These are phyloP conservation scores for Hippophae tibetana DNA, from an alignment of 306 rosid genomes.

Conservation along the genomic window DNA sequence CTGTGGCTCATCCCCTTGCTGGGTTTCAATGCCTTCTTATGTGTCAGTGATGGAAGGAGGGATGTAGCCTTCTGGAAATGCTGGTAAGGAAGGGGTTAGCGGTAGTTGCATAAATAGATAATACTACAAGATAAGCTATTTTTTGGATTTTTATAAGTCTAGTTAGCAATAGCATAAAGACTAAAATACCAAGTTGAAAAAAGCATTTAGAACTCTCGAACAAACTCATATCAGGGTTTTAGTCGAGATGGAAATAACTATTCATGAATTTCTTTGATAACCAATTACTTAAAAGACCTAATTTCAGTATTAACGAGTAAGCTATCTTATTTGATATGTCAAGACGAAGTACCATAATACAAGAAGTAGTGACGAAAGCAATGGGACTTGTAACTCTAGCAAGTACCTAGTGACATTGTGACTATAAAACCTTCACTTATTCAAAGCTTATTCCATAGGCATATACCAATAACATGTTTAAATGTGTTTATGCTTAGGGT, in stretches of 20 bases:
- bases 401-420: not conserved
- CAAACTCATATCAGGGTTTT: no score
- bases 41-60: conserved; percentile 41
- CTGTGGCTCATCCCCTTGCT: conserved; percentile 50
- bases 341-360: no score
- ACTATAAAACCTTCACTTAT: not conserved
- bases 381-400: not conserved
- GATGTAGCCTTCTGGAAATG: conserved; percentile 79
- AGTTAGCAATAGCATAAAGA: no score
- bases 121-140: not conserved
- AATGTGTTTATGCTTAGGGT: no score
- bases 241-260: no score
- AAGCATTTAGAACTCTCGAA: no score
- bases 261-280: no score
- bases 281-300: no score
- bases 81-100: conserved; percentile 79
- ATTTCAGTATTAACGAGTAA: no score
- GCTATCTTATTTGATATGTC: no score
- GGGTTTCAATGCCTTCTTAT: conserved; percentile 55
- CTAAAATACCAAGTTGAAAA: no score
- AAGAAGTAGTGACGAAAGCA: not conserved
- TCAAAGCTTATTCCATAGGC: conserved; percentile 1
- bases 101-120: conserved; percentile 42
- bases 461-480: no score
- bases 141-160: not conserved